Conservation (phyloP, 306 rosid genomes). For the Trichosanthes cucumerina region DNA sequence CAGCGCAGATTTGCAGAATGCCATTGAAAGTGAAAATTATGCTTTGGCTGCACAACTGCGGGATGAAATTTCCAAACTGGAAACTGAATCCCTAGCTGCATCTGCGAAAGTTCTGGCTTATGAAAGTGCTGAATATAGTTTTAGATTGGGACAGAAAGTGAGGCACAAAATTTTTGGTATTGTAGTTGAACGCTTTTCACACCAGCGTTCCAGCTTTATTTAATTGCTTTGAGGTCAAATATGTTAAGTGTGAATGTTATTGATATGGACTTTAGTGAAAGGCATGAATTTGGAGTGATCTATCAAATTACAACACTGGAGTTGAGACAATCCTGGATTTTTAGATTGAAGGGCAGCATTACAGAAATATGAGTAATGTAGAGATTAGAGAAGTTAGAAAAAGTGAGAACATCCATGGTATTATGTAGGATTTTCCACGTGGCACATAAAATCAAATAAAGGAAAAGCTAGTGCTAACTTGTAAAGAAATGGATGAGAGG, state of each 20-base stretch:
- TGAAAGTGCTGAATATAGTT: conserved; percentile 66
- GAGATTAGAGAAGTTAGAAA: background rate
- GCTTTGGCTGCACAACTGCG: conserved; percentile 68
- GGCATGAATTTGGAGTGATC: background rate
- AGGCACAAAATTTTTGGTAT: conserved; percentile 61
- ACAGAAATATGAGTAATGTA: background rate
- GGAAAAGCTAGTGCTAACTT: background rate
- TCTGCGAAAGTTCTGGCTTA: conserved; percentile 75
- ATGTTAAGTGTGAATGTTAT: background rate
- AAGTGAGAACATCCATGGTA: background rate
- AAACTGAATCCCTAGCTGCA: conserved; percentile 74
- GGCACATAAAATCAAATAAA: background rate
- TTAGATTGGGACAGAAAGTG: conserved; percentile 88
- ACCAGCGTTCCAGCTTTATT: conserved; percentile 11
- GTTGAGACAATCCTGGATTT: background rate
- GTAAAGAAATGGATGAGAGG: background rate
- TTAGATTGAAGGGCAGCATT: background rate
- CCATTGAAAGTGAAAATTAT: conserved; percentile 66
- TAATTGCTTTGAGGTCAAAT: conserved; percentile 1
- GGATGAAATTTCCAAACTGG: conserved; percentile 61
- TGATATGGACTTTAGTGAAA: background rate
- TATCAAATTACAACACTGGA: background rate
- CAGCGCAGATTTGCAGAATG: conserved; percentile 76
- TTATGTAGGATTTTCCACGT: background rate
- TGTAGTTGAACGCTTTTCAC: conserved; percentile 8